Conservation (phyloP, 306 rosid species). For the Quercus rubra region DNA sequence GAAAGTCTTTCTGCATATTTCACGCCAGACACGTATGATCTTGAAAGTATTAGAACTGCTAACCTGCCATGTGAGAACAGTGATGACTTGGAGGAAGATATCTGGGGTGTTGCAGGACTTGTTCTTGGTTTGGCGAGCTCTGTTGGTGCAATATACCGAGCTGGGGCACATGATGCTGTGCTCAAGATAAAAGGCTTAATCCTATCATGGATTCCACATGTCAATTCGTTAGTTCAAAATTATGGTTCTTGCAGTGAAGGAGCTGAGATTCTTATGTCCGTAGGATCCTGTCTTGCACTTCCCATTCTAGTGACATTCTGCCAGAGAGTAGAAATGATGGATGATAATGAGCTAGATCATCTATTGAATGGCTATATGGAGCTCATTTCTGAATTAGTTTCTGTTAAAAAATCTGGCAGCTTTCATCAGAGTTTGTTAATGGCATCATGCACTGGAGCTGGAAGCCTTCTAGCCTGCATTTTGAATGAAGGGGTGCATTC, state of each 20-base stretch:
- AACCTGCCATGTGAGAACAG: conserved; percentile 37
- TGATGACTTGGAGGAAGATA: conserved; percentile 71
- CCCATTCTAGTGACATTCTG: conserved; percentile 71
- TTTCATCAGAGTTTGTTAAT: conserved; percentile 67
- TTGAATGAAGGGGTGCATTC: conserved; percentile 70
- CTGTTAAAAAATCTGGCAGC: conserved; percentile 50
- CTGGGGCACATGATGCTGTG: conserved; percentile 64
- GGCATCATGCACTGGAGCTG: conserved; percentile 93
- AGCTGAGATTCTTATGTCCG: conserved; percentile 50
- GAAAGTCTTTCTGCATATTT: conserved; percentile 58
- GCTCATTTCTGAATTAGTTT: conserved; percentile 64
- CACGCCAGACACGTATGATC: conserved; percentile 34
- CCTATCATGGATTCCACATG: conserved; percentile 74
- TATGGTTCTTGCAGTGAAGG: conserved; percentile 30
- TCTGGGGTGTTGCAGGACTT: conserved; percentile 97
- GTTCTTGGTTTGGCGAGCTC: conserved; percentile 81
- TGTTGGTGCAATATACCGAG: conserved; percentile 65
- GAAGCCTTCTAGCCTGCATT: conserved; percentile 61
- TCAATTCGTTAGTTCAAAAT: conserved; percentile 33
- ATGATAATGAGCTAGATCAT: conserved; percentile 53
- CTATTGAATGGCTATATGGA: conserved; percentile 57
- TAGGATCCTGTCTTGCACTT: conserved; percentile 91
- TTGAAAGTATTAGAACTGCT: conserved; percentile 26
- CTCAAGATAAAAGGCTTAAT: conserved; percentile 67
- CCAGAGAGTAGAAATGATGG: conserved; percentile 77